Conservation (phyloP, 306 rosid species). For the Senna tora region DNA sequence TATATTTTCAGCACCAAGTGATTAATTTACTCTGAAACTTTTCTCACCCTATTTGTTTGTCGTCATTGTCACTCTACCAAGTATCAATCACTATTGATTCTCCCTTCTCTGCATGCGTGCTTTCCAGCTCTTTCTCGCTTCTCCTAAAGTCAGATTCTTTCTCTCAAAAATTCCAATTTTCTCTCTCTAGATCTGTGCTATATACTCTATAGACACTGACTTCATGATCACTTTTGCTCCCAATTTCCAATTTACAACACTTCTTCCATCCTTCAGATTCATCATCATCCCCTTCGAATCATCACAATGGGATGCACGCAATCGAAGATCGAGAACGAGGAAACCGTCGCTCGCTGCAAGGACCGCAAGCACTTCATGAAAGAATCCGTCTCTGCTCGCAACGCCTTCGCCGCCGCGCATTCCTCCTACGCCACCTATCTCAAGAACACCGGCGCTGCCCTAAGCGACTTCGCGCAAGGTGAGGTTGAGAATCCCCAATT, state of each 20-base stretch:
- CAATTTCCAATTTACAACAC: not conserved
- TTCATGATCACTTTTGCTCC: slow-evolving; percentile 11
- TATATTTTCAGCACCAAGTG: no score
- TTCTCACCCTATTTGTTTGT: not conserved
- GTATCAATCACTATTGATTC: no score
- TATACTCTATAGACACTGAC: not conserved
- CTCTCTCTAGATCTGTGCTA: slow-evolving; percentile 2
- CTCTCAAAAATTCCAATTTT: not conserved
- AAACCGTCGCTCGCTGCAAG: slow-evolving; percentile 83
- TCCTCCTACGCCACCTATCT: slow-evolving; percentile 67
- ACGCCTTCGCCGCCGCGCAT: slow-evolving; percentile 92
- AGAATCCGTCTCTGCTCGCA: slow-evolving; percentile 68
- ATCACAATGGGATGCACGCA: slow-evolving; percentile 82
- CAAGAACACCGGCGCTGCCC: slow-evolving; percentile 86
- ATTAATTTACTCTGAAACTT: no score
- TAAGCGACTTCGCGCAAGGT: slow-evolving; percentile 76
- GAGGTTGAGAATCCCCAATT: slow-evolving; percentile 55
- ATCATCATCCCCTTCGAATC: no score
- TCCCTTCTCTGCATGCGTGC: not conserved
- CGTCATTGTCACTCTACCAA: not conserved
- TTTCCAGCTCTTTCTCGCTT: not conserved
- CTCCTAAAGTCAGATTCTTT: not conserved
- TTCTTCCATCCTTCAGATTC: not conserved
- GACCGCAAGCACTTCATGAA: slow-evolving; percentile 79
- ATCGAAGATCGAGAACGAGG: slow-evolving; percentile 97